phyloP scores from a whole-genome alignment of 768 basidiomycete species.

The Trametes punicea region DNA sequence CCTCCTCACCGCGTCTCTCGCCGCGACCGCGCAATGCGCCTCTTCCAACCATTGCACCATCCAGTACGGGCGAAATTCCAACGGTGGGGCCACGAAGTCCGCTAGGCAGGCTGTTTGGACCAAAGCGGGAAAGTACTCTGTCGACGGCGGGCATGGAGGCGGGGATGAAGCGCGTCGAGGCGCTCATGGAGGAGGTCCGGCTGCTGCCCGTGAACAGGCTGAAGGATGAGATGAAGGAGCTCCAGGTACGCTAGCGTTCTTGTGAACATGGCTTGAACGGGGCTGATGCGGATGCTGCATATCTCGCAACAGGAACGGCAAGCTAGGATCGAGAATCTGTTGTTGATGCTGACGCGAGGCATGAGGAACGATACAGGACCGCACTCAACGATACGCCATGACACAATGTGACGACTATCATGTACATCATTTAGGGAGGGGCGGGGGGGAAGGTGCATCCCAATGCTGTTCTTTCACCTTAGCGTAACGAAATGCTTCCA shows the following conservation, averaged over 20 bases:
- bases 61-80: constrained; percentile 25
- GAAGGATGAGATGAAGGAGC: constrained; percentile 79
- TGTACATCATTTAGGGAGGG: background rate
- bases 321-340: constrained; percentile 69
- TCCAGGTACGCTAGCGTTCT: constrained; percentile 67
- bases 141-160: constrained; percentile 35
- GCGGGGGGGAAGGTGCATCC: background rate
- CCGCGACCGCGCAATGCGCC: constrained; percentile 26
- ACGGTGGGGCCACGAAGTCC: constrained; percentile 40
- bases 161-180: constrained; percentile 54
- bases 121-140: constrained; percentile 20
- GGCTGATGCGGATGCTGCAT: too few species aligned
- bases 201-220: constrained; percentile 62
- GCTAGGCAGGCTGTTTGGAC: constrained; percentile 45
- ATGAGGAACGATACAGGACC: constrained; percentile 44
- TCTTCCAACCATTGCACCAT: constrained; percentile 26
- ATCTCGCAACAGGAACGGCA: constrained; percentile 49
- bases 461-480: background rate
- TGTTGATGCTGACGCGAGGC: constrained; percentile 65
- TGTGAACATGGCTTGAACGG: too few species aligned
- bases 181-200: constrained; percentile 58
- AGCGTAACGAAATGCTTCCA: too few species aligned
- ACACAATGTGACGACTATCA: constrained; percentile 17
- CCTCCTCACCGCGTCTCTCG: constrained; percentile 21
- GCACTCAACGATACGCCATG: constrained; percentile 22